Conservation (phyloP, 169 alveolate genomes). For the Babesia bovis region DNA sequence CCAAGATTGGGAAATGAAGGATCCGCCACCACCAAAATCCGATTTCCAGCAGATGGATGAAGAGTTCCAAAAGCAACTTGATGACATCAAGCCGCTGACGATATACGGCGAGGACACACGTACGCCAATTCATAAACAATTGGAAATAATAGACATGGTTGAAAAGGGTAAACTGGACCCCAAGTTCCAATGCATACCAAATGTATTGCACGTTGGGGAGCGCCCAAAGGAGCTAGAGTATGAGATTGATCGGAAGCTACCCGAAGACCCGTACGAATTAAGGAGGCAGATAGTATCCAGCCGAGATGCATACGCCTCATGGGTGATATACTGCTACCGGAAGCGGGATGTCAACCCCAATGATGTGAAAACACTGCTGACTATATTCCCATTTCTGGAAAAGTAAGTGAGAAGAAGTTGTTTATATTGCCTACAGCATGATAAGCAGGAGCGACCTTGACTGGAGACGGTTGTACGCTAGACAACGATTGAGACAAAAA, state of each 20-base stretch:
- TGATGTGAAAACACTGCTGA: constrained; percentile 28
- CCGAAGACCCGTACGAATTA: neutral
- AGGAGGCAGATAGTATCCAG: constrained; percentile 15
- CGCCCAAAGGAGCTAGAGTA: constrained; percentile 32
- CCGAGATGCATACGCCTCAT: constrained; percentile 27
- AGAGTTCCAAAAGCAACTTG: constrained; percentile 3
- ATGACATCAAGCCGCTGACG: constrained; percentile 17
- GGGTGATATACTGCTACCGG: constrained; percentile 60
- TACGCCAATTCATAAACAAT: constrained; percentile 25
- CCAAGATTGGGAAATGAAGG: constrained; percentile 60
- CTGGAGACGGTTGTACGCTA: constrained; percentile 48
- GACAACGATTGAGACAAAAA: constrained; percentile 41
- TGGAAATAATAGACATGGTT: constrained; percentile 24
- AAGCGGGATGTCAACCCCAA: constrained; percentile 23
- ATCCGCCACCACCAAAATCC: constrained; percentile 15
- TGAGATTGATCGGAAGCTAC: neutral
- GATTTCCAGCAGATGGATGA: constrained; percentile 8
- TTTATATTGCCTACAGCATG: constrained; percentile 3
- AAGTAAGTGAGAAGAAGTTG: neutral
- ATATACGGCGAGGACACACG: constrained; percentile 24
- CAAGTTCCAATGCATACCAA: constrained; percentile 34
- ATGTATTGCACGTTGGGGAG: constrained; percentile 55
- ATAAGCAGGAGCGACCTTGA: constrained; percentile 27
- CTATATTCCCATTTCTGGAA: constrained; percentile 51
- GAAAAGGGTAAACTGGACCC: constrained; percentile 49